Evolutionary conservation across 352 stramenopile species (phyloP).

Genomic region (Phytophthora aleatoria): DNA sequence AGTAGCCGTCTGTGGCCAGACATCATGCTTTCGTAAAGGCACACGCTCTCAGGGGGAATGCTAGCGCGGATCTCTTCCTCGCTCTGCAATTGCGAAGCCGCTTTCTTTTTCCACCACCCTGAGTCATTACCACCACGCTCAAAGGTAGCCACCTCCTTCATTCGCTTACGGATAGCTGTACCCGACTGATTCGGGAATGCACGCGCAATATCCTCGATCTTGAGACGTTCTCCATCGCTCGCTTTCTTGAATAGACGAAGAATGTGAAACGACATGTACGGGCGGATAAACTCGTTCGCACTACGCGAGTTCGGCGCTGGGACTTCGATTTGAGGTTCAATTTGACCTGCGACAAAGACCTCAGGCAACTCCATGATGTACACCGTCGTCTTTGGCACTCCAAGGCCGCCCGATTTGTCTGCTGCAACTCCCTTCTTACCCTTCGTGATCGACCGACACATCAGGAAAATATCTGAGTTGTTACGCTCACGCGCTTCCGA

Average conservation of each 20-base stretch:
- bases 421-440: constrained; percentile 56
- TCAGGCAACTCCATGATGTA: constrained; percentile 83
- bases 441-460: constrained; percentile 77
- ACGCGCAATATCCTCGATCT: constrained; percentile 84
- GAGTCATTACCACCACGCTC: constrained; percentile 83
- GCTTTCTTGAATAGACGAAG: constrained; percentile 85
- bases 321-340: constrained; percentile 85
- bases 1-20: constrained; percentile 76
- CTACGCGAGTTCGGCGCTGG: constrained; percentile 78
- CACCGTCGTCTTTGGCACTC: constrained; percentile 62
- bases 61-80: constrained; percentile 79
- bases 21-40: constrained; percentile 90
- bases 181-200: constrained; percentile 83
- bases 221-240: constrained; percentile 74
- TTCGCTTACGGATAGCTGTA: constrained; percentile 84
- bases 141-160: constrained; percentile 88
- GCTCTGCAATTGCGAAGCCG: constrained; percentile 59
- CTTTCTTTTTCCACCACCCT: constrained; percentile 87
- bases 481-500: constrained; percentile 45
- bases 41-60: constrained; percentile 81
- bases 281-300: constrained; percentile 85
- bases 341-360: constrained; percentile 77
- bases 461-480: constrained; percentile 68
- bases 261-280: constrained; percentile 90
- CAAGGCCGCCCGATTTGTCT: constrained; percentile 38